Conservation (phyloP, 768 basidiomycete species). For the Tylopilus rubrobrunneus region DNA sequence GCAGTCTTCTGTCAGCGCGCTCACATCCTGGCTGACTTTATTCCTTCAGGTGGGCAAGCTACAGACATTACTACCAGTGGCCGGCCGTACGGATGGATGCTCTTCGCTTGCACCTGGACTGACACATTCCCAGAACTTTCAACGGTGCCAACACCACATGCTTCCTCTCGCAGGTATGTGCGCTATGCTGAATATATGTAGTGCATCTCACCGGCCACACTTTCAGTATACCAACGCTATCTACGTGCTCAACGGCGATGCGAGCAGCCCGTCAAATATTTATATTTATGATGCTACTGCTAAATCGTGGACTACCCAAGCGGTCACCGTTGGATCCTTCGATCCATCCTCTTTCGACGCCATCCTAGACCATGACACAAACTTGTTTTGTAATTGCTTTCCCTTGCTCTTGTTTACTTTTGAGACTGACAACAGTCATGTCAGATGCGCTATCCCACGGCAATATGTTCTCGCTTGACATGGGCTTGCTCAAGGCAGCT, state of each 20-base stretch:
- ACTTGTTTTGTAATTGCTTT: conserved; percentile 64
- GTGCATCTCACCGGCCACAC: not conserved
- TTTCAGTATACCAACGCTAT: conserved; percentile 77
- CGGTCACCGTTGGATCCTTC: conserved; percentile 48
- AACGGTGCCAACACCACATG: conserved; percentile 61
- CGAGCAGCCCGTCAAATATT: conserved; percentile 59
- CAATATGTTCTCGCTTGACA: conserved; percentile 66
- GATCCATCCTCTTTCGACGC: conserved; percentile 63
- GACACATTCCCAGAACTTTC: conserved; percentile 49
- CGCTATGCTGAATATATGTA: not conserved
- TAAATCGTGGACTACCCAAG: conserved; percentile 78
- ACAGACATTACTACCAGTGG: conserved; percentile 70
- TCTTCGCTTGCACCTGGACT: not conserved
- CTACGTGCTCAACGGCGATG: conserved; percentile 79
- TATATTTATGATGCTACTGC: conserved; percentile 77
- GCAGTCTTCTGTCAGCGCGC: conserved; percentile 7
- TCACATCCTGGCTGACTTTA: not conserved
- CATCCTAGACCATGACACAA: conserved; percentile 93
- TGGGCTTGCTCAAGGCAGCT: conserved; percentile 61
- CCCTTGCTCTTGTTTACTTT: not conserved
- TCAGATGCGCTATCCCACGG: conserved; percentile 66
- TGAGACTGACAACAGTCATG: conserved; percentile 6
- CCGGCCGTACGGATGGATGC: conserved; percentile 58
- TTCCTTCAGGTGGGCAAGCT: conserved; percentile 33
- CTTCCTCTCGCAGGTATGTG: conserved; percentile 62